Conservation (phyloP, 2,329 filamentous ascomycete species). For the Paecilomyces niveus region DNA sequence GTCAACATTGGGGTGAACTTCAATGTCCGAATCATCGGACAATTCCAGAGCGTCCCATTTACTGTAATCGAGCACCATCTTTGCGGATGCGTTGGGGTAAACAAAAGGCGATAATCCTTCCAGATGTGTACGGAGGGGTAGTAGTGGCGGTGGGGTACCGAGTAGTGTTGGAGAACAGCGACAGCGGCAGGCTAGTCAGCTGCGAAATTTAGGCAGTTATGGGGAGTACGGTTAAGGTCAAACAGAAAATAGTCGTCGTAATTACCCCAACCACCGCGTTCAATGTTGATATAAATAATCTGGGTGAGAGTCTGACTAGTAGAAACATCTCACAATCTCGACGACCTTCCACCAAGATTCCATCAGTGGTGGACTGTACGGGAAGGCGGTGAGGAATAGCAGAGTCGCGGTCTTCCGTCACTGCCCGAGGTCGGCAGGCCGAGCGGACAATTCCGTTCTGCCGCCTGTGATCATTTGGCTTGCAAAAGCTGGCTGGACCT, state of each 20-base stretch:
- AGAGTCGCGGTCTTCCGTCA: conserved; percentile 10
- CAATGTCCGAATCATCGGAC: conserved; percentile 94
- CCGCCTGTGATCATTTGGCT: neutral
- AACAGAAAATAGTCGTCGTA: neutral
- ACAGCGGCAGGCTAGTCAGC: neutral
- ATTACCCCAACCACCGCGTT: neutral
- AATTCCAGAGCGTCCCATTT: conserved; percentile 80
- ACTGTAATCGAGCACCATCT: conserved; percentile 57
- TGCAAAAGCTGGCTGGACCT: neutral
- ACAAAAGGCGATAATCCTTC: conserved; percentile 9
- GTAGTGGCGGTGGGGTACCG: conserved; percentile 8
- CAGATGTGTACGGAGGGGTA: conserved; percentile 13
- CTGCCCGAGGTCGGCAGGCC: neutral
- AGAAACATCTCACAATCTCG: conserved; percentile 15
- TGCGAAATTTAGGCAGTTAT: neutral
- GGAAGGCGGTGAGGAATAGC: conserved; percentile 19
- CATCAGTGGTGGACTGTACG: neutral
- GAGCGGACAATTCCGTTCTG: neutral
- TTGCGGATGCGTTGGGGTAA: conserved; percentile 8
- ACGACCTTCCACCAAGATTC: conserved; percentile 18
- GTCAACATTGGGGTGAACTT: conserved; percentile 98
- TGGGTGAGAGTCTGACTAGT: neutral
- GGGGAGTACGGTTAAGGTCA: neutral
- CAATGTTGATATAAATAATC: neutral
- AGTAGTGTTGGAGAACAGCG: neutral